Evolutionary conservation across 2,329 filamentous ascomycete genomes (phyloP), one percentile per base, ranked within the genome.

Genomic region (Tothia fuscella): DNA sequence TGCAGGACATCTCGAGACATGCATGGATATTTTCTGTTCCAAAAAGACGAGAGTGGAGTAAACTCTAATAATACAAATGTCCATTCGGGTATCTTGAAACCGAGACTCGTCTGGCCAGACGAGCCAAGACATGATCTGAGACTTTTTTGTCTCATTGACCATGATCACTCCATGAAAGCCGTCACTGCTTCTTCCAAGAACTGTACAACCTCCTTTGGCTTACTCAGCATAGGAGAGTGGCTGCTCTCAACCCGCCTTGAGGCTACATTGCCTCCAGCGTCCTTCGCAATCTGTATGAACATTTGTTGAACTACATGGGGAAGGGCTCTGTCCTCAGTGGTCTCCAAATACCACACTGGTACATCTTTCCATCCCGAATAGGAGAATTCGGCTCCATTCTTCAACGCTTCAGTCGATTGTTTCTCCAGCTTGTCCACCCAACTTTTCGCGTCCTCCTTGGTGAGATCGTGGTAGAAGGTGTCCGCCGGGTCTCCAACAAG

Each of bases 381-480:
- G 10, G 41, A 17, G 20, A 21, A 17, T 14, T 40, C 38, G 6
- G 25, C 21, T 17, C 25, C 38, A 10, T 72, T 69, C 0, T 56
- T 46, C 35, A 57, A 43, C 1, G 67, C 50, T 36, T 65, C 67
- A 6, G 68, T 49, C 3, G 59, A 60, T 16, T 72, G 67, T 0
- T 47, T 49, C 0, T 50, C 56, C 4, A 72, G 63, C 44, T 62
- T 58, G 0, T 50, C 51, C 1, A 60, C 58, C 64, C 67, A 70
- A 30, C 54, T 53, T 3, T 62, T 53, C 0, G 54, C 64, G 39
- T 72, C 68, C 1, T 64, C 59, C 0, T 46, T 50, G 0, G 66
- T 57, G 0, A 73, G 44, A 50, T 74, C 69, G 45, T 72, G 66
- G 44, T 72, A 74, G 43, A 73, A 67, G 2, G 71, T 46, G 5